Evolutionary conservation across 2,329 filamentous ascomycete species (phyloP).

Genomic region (Pseudogymnoascus sp.): DNA sequence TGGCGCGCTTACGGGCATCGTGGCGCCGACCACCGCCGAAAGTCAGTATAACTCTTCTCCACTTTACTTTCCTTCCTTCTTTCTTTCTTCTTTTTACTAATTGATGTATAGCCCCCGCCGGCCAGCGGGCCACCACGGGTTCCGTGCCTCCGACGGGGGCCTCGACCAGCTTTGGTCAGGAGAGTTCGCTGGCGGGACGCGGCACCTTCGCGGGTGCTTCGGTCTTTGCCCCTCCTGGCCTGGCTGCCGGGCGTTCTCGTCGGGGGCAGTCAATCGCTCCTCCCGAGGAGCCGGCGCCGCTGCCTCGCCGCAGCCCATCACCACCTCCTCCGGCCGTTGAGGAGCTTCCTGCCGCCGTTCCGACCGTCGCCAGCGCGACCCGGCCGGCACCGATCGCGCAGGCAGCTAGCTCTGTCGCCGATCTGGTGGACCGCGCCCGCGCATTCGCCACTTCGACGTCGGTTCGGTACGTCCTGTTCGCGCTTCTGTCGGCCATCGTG

Average conservation of each 20-base stretch:
- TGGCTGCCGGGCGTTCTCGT: constrained; percentile 1
- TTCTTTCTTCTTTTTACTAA: background rate
- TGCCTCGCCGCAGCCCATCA: background rate
- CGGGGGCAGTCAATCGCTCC: background rate
- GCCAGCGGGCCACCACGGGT: constrained; percentile 5
- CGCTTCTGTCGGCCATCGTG: background rate
- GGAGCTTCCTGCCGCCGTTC: background rate
- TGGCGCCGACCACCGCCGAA: background rate
- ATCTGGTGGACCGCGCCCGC: background rate
- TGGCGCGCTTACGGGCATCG: constrained; percentile 1
- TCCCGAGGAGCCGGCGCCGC: background rate
- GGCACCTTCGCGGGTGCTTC: constrained; percentile 1
- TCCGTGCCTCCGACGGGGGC: constrained; percentile 1
- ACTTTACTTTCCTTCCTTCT: background rate
- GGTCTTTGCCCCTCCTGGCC: background rate
- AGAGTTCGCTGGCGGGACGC: background rate
- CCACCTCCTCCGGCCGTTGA: constrained; percentile 1
- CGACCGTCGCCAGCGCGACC: background rate
- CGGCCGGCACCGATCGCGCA: background rate
- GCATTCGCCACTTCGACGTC: background rate
- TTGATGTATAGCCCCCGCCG: background rate
- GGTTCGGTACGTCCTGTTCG: background rate
- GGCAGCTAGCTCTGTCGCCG: background rate
- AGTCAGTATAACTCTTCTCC: background rate
- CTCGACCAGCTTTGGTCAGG: constrained; percentile 5